phyloP scores from a whole-genome alignment of 345 rosid genomes.

The Noccaea caerulescens region DNA sequence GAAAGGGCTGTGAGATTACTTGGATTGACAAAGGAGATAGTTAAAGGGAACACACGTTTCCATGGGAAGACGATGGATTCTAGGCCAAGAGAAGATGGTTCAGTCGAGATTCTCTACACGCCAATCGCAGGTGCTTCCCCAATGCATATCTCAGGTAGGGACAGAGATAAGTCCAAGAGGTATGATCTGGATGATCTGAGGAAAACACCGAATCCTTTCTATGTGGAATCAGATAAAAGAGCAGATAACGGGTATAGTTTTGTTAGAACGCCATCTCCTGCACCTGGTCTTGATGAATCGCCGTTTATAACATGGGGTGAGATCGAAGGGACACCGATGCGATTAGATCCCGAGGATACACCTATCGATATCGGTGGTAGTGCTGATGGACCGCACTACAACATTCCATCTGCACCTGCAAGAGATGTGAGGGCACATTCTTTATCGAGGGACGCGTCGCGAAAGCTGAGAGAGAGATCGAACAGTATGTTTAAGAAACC shows the following conservation, averaged over 20 bases:
- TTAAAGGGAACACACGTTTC: constrained; percentile 68
- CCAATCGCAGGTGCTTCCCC: constrained; percentile 83
- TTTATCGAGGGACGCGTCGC: constrained; percentile 86
- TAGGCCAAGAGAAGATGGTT: constrained; percentile 80
- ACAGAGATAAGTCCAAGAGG: constrained; percentile 74
- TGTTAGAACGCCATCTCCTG: constrained; percentile 94
- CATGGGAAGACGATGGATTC: constrained; percentile 89
- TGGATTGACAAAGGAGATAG: constrained; percentile 83
- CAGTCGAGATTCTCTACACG: constrained; percentile 76
- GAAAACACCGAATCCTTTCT: constrained; percentile 81
- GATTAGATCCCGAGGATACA: constrained; percentile 86
- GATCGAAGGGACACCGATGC: constrained; percentile 94
- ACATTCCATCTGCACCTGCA: constrained; percentile 71
- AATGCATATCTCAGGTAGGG: constrained; percentile 61
- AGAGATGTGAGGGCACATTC: constrained; percentile 90
- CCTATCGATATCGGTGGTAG: constrained; percentile 90
- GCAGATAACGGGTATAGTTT: constrained; percentile 87
- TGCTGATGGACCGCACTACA: constrained; percentile 82
- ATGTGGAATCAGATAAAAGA: constrained; percentile 72
- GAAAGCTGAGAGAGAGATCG: constrained; percentile 78
- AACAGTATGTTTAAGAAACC: constrained; percentile 87
- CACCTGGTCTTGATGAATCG: constrained; percentile 87
- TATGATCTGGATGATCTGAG: constrained; percentile 90
- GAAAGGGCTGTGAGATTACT: constrained; percentile 68
- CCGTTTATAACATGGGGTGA: constrained; percentile 99